Base-by-base conservation (phyloP, 2,329 filamentous ascomycete species). In the Epichloe sp. region DNA sequence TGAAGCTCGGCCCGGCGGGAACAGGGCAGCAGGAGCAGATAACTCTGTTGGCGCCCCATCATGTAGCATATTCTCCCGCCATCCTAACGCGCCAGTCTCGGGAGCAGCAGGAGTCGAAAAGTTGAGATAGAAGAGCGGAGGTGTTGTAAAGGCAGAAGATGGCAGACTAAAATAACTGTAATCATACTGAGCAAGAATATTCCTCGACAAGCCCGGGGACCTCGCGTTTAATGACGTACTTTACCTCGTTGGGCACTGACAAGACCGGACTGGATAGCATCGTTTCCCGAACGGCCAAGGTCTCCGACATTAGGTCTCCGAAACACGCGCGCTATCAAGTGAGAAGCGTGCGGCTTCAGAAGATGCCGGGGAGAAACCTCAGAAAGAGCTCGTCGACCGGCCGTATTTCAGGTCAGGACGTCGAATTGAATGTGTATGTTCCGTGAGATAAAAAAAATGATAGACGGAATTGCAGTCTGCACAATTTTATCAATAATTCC, bases 141-240 rank as follows among this genome's bases (percentile, higher is more conserved):
- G 47, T 0, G 55, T 41, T 19, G 55, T 44, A 2, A 56, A 42
- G 2, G 56, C 47, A 35, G 53, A 49, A 4, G 58, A 50, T 5
- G 63, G 57, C 17, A 67, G 55, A 41, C 59, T 62, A 37, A 67
- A 68, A 52, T 68, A 68, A 46, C 66, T 68, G 44, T 5, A 4
- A 35, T 31, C 0, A 14, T 8, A 31, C 23, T 11, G 14, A n/a
- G 37, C 14, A 15, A 49, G 41, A 5, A 6, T 23, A 21, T 14
- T 15, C 12, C 0, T n/a, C 42, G 14, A 44, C 42, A 10, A 7
- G n/a, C 14, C 5, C 11, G 10, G 43, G 8, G 17, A 44, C 14
- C 17, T 12, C 11, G n/a, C 3, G 14, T 12, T 35, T 23, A 19
- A 37, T n/a, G 11, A 47, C 54, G 37, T 58, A 66, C 64, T 56